phyloP scores from a whole-genome alignment of 805 yeast species.

The Wickerhamomyces rabaulensis region DNA sequence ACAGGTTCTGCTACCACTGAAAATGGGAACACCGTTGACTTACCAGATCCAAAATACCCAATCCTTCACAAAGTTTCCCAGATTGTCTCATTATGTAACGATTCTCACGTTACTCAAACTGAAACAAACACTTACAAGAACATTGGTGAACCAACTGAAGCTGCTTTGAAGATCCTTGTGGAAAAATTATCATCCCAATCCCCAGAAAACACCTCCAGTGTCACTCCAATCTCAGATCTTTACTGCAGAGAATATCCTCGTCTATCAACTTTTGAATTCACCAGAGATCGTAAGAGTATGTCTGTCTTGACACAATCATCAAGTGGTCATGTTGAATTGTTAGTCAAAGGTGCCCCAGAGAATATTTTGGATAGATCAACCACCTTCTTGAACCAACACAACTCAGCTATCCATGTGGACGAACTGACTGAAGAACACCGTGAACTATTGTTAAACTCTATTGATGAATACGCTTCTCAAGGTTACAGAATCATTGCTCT shows the following conservation, averaged over 20 bases:
- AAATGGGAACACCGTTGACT: slow-evolving; percentile 23
- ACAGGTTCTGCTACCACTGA: slow-evolving; percentile 22
- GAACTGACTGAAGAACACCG: slow-evolving; percentile 30
- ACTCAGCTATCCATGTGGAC: slow-evolving; percentile 15
- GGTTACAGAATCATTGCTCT: slow-evolving; percentile 29
- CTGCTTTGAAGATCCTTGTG: slow-evolving; percentile 42
- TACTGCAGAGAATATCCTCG: slow-evolving; percentile 23
- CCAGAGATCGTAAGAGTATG: slow-evolving; percentile 47
- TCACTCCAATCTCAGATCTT: slow-evolving; percentile 23
- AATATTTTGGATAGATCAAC: slow-evolving; percentile 38
- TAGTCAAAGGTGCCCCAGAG: slow-evolving; percentile 56
- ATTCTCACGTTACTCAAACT: slow-evolving; percentile 24
- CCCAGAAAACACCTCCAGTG: slow-evolving; percentile 29
- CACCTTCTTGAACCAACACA: slow-evolving; percentile 29
- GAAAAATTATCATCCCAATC: slow-evolving; percentile 22
- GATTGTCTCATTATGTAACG: slow-evolving; percentile 33
- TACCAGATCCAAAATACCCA: slow-evolving; percentile 28
- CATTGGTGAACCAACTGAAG: slow-evolving; percentile 55
- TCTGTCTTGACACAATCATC: slow-evolving; percentile 36
- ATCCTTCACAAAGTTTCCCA: slow-evolving; percentile 28
- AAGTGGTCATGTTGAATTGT: slow-evolving; percentile 24
- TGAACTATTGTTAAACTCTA: slow-evolving; percentile 27
- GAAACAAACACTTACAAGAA: slow-evolving; percentile 28
- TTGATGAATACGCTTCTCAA: slow-evolving; percentile 34
- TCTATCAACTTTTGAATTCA: slow-evolving; percentile 40